Evolutionary conservation across 257 asterid species (phyloP), one percentile per base, ranked within the genome.

Genomic region (Przewalskia tangutica): DNA sequence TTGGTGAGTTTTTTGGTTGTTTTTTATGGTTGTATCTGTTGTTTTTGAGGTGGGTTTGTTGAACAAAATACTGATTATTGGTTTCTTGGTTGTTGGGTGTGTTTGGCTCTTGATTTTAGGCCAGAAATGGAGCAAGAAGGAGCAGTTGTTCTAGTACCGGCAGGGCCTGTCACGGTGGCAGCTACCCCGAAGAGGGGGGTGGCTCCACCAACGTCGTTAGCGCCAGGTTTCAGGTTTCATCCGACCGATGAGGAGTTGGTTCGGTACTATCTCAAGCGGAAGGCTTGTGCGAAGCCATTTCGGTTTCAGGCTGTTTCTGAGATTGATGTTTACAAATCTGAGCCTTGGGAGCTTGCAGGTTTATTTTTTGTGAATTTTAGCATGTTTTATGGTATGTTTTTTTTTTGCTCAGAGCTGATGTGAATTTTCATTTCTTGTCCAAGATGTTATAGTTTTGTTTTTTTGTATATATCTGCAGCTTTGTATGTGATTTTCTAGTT

Each of bases 161-260:
- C 66, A 13, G 85, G 76, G 67, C 63, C 67, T 76, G 88, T 84
- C 36, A 81, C 84, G 17, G 56, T 66, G 44, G 64, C 87, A n/a
- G 12, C 84, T 79, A 59, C 87, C 70, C 82, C 88, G 58, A 32
- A 86, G 42, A 81, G 89, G 71, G 83, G 81, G 50, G 88, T 77
- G 82, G 68, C 87, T 77, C 86, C 89, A 44, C 85, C 95, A 82
- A 93, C 97, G 4, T 91, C 95, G 53, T 85, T 95, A 83, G 98
- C 98, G 1, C 98, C 98, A 3, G 98, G 98, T 51, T 95, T 95
- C 85, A 88, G 98, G 89, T 95, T 95, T 66, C 98, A 95, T 78
- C 98, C 98, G 2, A 95, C 98, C 1, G 98, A 95, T 81, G 98
- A 95, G 90, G 98, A 95, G 84, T 64, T 95, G 68, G 98, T 95